A percentile compares a stretch with the other conserved stretches of the same genome.
These are phyloP conservation scores for Pharus latifolius DNA, from an alignment of 176 grass and related monocot species.

Conservation along the genomic window DNA sequence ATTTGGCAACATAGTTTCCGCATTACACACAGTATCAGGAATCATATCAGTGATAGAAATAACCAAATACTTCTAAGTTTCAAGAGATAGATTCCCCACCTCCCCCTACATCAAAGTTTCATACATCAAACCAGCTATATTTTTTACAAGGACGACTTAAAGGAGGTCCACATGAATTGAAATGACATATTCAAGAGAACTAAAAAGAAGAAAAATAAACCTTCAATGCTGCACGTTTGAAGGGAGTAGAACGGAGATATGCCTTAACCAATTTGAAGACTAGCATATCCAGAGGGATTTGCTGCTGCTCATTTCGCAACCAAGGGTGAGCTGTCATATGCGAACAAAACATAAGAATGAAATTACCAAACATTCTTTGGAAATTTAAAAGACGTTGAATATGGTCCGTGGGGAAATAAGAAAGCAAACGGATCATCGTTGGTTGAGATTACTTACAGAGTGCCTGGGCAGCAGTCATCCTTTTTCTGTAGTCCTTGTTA, in stretches of 20 bases:
- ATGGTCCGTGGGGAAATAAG: not conserved
- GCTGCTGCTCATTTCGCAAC: conserved; percentile 56
- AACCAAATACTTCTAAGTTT: not conserved
- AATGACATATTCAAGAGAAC: conserved; percentile 10
- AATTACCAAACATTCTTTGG: not conserved
- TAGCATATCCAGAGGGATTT: conserved; percentile 82
- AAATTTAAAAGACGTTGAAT: conserved; percentile 17
- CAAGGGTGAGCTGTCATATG: conserved; percentile 69
- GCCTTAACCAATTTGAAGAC: conserved; percentile 71
- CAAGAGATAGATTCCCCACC: not conserved
- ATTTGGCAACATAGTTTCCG: not conserved
- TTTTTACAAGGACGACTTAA: not conserved
- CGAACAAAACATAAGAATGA: conserved; percentile 9
- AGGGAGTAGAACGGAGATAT: conserved; percentile 73
- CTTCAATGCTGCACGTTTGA: conserved; percentile 93
- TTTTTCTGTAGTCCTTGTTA: conserved; percentile 98
- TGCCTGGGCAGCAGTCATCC: conserved; percentile 97
- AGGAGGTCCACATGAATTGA: not conserved
- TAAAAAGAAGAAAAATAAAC: conserved; percentile 32
- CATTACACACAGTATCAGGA: not conserved
- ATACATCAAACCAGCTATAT: not conserved
- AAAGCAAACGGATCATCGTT: not conserved
- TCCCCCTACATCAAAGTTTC: not conserved
- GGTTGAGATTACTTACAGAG: conserved; percentile 46
- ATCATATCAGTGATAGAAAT: not conserved